Evolutionary conservation across 2,329 filamentous ascomycete genomes (phyloP), one percentile per base, ranked within the genome.

Genomic region (Pseudogymnoascus sp.): DNA sequence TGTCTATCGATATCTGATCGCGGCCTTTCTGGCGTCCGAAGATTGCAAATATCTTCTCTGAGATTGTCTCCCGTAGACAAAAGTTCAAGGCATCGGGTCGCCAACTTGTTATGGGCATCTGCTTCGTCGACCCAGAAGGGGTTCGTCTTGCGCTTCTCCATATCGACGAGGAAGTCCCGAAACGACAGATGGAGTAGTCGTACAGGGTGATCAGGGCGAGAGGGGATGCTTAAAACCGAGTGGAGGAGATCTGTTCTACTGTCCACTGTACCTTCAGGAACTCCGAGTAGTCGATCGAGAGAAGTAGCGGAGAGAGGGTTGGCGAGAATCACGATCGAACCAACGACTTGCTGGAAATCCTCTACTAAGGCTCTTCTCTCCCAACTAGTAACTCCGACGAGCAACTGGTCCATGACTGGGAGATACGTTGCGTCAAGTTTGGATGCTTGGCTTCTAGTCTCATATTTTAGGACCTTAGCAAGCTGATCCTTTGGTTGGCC

Each of bases 91-190:
- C 72, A 76, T 51, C 58, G 41, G 42, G 61, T 64, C 9, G 65
- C 68, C 6, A 76, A 65, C 31, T 65, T 65, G 41, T 64, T 21
- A 63, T 76, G 69, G 51, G 66, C 67, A 17, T 48, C 36, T 61
- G 62, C 68, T 66, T 71, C 66, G 17, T 76, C 58, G 65, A 71
- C 68, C 67, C 70, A 67, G 68, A 74, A 69, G 12, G 55, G 61
- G 25, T 39, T 61, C 35, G 33, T 61, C 35, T 59, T 38, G 15
- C 38, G 15, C 41, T 36, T 62, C 36, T 13, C 9, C 13, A 15
- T 44, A 58, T 69, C 63, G 10, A 71, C 60, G 8, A 71, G 66
- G 51, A 70, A 72, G 21, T 71, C 70, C 4, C 65, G 64, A 62
- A 71, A 71, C 6, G 70, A 71, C n/a, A 65, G 36, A 61, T 71